These are phyloP conservation scores for Leptomonas seymouri DNA, from an alignment of 208 protist genomes.

Conservation along the genomic window DNA sequence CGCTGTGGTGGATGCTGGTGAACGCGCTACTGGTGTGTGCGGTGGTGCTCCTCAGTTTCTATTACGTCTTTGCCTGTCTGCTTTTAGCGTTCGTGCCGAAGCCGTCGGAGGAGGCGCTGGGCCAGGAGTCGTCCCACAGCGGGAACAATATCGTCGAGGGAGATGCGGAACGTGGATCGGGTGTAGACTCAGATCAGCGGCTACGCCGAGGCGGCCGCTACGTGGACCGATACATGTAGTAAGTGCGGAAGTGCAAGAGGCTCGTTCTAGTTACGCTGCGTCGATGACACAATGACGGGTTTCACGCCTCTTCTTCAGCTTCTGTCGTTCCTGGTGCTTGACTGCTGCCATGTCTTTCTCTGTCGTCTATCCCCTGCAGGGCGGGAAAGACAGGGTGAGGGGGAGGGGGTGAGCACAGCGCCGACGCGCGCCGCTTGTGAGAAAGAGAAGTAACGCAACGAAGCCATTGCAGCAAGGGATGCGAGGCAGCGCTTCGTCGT, in stretches of 20 bases:
- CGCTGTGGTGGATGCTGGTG: constrained; percentile 56
- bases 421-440: too few species aligned
- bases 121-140: background rate
- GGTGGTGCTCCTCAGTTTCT: constrained; percentile 55
- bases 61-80: constrained; percentile 73
- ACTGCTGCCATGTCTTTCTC: background rate
- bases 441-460: too few species aligned
- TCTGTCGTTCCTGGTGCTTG: too few species aligned
- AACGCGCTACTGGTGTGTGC: constrained; percentile 42
- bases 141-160: background rate
- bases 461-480: too few species aligned
- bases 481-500: background rate
- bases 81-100: constrained; percentile 79
- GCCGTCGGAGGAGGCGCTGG: constrained; percentile 6
- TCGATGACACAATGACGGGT: too few species aligned
- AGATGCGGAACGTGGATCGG: background rate
- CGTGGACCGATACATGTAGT: constrained; percentile 29
- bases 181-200: background rate
- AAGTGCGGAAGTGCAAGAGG: background rate
- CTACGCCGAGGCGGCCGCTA: constrained; percentile 21
- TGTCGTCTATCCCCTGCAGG: background rate
- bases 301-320: too few species aligned
- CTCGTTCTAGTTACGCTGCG: background rate
- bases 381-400: too few species aligned
- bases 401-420: too few species aligned